phyloP scores from a whole-genome alignment of 1,284 basidiomycete genomes.

The Cryptococcus sp. region DNA sequence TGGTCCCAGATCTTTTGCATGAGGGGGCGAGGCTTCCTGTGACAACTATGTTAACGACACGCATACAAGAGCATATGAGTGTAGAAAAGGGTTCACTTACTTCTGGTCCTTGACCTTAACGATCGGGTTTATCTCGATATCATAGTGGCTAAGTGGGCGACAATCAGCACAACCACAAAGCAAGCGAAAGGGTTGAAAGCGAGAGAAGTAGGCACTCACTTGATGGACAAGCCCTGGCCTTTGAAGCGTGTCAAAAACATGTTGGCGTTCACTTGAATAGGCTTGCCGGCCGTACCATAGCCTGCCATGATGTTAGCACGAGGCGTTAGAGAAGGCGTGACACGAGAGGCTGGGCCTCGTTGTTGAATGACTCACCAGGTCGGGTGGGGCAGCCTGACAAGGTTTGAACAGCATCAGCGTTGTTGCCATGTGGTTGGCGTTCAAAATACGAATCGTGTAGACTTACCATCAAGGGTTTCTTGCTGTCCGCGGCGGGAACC shows the following conservation, averaged over 20 bases:
- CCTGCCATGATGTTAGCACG: conserved; percentile 12
- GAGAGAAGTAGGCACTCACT: conserved; percentile 17
- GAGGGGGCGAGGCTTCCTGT: conserved; percentile 46
- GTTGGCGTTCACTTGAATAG: conserved; percentile 45
- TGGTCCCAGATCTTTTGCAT: conserved; percentile 41
- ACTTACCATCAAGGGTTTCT: conserved; percentile 22
- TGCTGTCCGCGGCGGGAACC: conserved; percentile 10
- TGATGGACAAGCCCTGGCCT: conserved; percentile 28
- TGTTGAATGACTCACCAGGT: conserved; percentile 11
- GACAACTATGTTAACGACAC: neutral
- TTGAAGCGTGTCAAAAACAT: conserved; percentile 46
- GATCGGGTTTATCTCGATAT: conserved; percentile 48
- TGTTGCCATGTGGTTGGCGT: neutral
- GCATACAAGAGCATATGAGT: neutral
- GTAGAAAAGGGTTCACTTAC: conserved; percentile 14
- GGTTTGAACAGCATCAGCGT: neutral
- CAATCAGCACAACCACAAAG: neutral
- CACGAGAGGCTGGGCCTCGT: too few species aligned
- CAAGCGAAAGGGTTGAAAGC: neutral
- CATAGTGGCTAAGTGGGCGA: conserved; percentile 39
- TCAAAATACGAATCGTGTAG: neutral
- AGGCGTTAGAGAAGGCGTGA: too few species aligned
- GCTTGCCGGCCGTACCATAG: conserved; percentile 39
- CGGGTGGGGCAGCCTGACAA: conserved; percentile 18
- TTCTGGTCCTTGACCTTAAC: conserved; percentile 44